Conservation (phyloP, 2,329 filamentous ascomycete genomes). For the Leptographium procerum region DNA sequence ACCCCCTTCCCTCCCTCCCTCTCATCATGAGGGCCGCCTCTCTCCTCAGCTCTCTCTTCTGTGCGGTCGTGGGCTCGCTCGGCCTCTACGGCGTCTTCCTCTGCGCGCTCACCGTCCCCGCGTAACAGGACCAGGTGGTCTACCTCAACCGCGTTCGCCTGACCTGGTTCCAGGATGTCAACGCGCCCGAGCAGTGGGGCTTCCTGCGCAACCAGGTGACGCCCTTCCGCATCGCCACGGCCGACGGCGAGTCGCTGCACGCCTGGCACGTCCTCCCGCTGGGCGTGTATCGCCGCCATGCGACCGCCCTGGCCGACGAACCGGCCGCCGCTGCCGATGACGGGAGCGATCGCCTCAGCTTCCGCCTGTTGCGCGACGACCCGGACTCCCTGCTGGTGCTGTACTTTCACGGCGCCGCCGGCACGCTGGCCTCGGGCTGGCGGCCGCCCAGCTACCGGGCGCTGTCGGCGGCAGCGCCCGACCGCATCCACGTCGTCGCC, state of each 20-base stretch:
- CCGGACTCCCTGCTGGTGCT: constrained; percentile 32
- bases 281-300: constrained; percentile 50
- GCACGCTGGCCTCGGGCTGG: constrained; percentile 44
- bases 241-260: constrained; percentile 56
- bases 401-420: constrained; percentile 44
- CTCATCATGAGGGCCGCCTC: background rate
- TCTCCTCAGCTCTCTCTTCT: background rate
- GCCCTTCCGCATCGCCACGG: constrained; percentile 54
- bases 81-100: constrained; percentile 1
- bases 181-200: constrained; percentile 56
- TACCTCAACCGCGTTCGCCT: constrained; percentile 42
- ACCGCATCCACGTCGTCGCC: constrained; percentile 43
- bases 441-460: constrained; percentile 44
- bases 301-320: constrained; percentile 32
- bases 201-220: constrained; percentile 63
- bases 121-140: constrained; percentile 41
- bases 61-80: background rate
- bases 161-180: constrained; percentile 50
- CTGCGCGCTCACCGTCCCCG: constrained; percentile 4
- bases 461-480: constrained; percentile 35
- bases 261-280: constrained; percentile 69
- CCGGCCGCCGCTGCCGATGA: constrained; percentile 22
- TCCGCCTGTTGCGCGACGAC: constrained; percentile 32
- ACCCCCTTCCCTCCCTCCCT: too few species aligned
- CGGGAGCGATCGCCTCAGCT: constrained; percentile 24